Conservation (phyloP, 73 alveolate genomes). For the Paramecium caudatum region DNA sequence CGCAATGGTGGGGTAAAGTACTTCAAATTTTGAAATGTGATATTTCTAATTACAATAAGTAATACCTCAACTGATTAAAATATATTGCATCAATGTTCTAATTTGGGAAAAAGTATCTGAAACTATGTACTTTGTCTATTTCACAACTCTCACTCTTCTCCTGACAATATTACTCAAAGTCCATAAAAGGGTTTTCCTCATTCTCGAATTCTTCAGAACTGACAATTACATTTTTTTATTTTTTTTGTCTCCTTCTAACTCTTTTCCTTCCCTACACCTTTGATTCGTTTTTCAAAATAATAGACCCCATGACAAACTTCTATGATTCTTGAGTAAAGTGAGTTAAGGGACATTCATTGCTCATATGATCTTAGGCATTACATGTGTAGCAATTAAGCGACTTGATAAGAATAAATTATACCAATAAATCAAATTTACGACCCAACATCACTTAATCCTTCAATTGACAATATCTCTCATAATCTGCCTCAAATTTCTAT, state of each 20-base stretch:
- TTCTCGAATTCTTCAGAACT: not conserved
- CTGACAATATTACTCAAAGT: not conserved
- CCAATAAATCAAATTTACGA: not conserved
- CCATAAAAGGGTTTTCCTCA: not conserved
- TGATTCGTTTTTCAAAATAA: not conserved
- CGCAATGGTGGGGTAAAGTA: not conserved
- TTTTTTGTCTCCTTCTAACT: not conserved
- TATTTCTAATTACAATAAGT: not conserved
- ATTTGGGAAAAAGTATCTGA: not conserved
- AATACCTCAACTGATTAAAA: not conserved
- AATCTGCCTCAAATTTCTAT: constrained; percentile 23
- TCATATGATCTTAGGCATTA: not conserved
- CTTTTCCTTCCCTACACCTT: not conserved
- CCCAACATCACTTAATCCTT: not conserved
- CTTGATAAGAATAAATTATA: not conserved
- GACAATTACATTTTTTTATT: not conserved
- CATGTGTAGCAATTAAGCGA: constrained; percentile 8
- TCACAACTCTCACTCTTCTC: constrained; percentile 20
- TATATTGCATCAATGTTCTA: not conserved
- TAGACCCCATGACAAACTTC: not conserved
- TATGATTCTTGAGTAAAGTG: not conserved
- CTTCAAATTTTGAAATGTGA: not conserved
- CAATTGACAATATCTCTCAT: constrained; percentile 42
- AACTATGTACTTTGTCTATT: constrained; percentile 12
- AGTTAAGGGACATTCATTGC: constrained; percentile 17